phyloP scores from a whole-genome alignment of 768 basidiomycete genomes.

The Boletus sensibilis region DNA sequence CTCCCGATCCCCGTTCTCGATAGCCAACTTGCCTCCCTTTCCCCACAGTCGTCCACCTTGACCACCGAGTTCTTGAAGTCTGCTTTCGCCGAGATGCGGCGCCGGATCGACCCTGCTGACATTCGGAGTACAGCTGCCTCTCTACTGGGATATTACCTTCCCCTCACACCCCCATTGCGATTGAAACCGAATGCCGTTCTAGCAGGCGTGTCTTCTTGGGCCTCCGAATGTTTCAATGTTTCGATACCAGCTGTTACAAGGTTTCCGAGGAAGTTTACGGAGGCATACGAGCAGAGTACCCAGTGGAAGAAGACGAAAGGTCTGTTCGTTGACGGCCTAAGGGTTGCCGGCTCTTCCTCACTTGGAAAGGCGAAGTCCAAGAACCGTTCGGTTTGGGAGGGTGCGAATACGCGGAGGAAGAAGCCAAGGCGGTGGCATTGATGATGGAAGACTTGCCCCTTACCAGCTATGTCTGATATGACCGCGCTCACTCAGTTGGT shows the following conservation, averaged over 20 bases:
- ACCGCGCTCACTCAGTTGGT: neutral
- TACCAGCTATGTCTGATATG: too few species aligned
- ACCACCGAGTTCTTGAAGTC: constrained; percentile 27
- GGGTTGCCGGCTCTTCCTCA: constrained; percentile 11
- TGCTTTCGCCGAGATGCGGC: constrained; percentile 32
- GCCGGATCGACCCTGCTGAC: constrained; percentile 46
- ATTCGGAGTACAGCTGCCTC: constrained; percentile 63
- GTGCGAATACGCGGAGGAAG: constrained; percentile 9
- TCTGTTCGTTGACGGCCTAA: constrained; percentile 22
- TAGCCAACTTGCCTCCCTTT: constrained; percentile 10
- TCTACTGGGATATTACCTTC: constrained; percentile 70
- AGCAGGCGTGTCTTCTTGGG: constrained; percentile 62
- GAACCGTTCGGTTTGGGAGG: constrained; percentile 29
- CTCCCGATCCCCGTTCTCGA: constrained; percentile 35
- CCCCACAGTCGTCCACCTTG: constrained; percentile 9
- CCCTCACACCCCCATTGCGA: constrained; percentile 49
- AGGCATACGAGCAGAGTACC: constrained; percentile 19
- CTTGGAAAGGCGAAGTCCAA: constrained; percentile 23
- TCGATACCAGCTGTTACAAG: constrained; percentile 17
- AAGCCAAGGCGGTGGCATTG: constrained; percentile 22
- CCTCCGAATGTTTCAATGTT: constrained; percentile 29
- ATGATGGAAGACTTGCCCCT: neutral
- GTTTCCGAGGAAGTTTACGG: constrained; percentile 23
- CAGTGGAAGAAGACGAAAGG: constrained; percentile 17
- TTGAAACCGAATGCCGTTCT: constrained; percentile 44